These are phyloP conservation scores for Penicillium bialowiezense DNA, from an alignment of 495 filamentous ascomycete genomes.

Conservation along the genomic window DNA sequence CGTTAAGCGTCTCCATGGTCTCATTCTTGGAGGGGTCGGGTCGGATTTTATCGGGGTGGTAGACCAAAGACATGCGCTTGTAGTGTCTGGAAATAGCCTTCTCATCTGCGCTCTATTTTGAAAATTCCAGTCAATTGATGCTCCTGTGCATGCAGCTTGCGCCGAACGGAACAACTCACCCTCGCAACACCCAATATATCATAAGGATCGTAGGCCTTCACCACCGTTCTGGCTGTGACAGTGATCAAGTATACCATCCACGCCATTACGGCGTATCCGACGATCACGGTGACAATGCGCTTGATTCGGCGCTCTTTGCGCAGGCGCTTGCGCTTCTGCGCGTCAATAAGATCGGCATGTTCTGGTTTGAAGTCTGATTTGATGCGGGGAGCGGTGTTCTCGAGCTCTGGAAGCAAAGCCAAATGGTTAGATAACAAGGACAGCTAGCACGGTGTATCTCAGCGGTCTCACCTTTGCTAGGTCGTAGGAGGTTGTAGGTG, in stretches of 20 bases:
- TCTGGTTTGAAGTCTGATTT: slow-evolving; percentile 75
- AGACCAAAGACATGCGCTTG: slow-evolving; percentile 77
- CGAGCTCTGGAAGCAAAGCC: slow-evolving; percentile 46
- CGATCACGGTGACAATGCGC: slow-evolving; percentile 70
- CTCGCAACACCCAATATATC: slow-evolving; percentile 83
- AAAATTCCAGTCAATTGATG: background rate
- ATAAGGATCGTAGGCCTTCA: slow-evolving; percentile 95
- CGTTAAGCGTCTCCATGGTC: slow-evolving; percentile 80
- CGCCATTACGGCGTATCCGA: slow-evolving; percentile 81
- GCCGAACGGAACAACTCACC: slow-evolving; percentile 42
- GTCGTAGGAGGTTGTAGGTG: slow-evolving; percentile 79
- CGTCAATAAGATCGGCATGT: slow-evolving; percentile 79
- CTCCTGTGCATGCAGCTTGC: background rate
- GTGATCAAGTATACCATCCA: slow-evolving; percentile 91
- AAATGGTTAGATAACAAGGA: background rate
- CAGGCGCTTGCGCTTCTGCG: slow-evolving; percentile 82
- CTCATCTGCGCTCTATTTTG: slow-evolving; percentile 69
- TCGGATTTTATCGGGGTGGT: slow-evolving; percentile 88
- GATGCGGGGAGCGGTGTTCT: slow-evolving; percentile 66
- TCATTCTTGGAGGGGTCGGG: slow-evolving; percentile 83
- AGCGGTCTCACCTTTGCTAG: slow-evolving; percentile 62
- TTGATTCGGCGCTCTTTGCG: slow-evolving; percentile 87
- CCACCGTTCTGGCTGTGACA: slow-evolving; percentile 66
- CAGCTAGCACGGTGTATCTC: background rate
- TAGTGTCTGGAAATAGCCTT: slow-evolving; percentile 88